Evolutionary conservation across 129 eudicot genomes (phyloP), one percentile per base, ranked within the genome.

Genomic region (Artemisia tridentata): DNA sequence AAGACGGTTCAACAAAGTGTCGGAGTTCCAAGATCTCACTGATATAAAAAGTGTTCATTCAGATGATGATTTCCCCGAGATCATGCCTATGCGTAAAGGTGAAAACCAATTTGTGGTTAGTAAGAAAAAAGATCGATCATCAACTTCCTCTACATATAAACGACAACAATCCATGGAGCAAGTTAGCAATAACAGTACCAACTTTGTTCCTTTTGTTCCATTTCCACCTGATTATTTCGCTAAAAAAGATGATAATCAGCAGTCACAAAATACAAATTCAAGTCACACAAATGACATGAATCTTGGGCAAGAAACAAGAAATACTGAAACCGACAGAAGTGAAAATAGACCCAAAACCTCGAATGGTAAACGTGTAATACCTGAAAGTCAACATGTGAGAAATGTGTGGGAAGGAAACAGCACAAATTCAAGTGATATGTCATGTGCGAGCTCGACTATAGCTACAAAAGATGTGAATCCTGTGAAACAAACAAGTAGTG

Each of bases 221-320:
- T 89, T 89, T 72, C 98, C 97, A 8, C 97, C 98, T 0, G 88
- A 80, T 75, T 87, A 93, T 84, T 93, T 93, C 72, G 88, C 92
- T 15, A 85, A 75, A 64, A 86, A 83, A 65, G 79, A 86, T 9
- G 41, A 64, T 34, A 58, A 80, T 60, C 82, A 56, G 23, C 78
- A 34, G 43, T 54, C 79, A 25, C 34, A 48, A 14, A 54, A 56
- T 45, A 19, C 57, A 14, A 68, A 61, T 46, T 34, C 74, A 11
- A 45, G 45, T 61, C 66, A 15, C 45, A 18, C 63, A 64, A 53
- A 2, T 14, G 73, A 63, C 17, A 45, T 23, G 12, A 7, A 21
- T 12, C 20, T 62, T 65, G 68, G 51, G 13, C 3, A 11, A 51
- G 66, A 53, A 63, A 2, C 56, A 45, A 19, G 8, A 61, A 6